These are phyloP conservation scores for Fusarium sp. DNA, from an alignment of 2,329 filamentous ascomycete genomes.

Conservation along the genomic window DNA sequence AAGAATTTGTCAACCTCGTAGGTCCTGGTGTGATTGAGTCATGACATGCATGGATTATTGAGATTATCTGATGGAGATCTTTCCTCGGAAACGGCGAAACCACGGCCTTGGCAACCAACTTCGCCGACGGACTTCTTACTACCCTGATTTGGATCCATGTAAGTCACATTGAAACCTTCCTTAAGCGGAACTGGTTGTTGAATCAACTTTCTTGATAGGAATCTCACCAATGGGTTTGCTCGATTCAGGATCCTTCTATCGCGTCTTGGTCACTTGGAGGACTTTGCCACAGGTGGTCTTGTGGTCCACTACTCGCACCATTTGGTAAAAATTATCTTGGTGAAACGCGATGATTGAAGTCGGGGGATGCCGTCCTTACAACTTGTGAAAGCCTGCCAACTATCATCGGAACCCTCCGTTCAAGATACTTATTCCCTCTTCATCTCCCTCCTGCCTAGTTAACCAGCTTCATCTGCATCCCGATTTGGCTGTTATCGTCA, in stretches of 20 bases:
- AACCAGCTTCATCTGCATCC: background rate
- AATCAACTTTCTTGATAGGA: background rate
- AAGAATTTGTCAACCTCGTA: background rate
- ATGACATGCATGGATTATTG: background rate
- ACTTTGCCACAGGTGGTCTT: background rate
- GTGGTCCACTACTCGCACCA: background rate
- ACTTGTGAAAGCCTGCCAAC: background rate
- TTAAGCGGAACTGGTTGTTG: background rate
- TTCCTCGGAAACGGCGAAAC: background rate
- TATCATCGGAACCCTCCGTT: background rate
- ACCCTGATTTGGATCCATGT: background rate
- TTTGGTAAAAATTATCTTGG: background rate
- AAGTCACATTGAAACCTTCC: background rate
- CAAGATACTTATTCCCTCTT: rapidly evolving
- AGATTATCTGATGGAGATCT: background rate
- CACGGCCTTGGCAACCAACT: background rate
- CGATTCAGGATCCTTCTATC: background rate
- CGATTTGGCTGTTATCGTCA: no score
- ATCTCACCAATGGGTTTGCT: background rate
- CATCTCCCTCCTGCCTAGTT: background rate
- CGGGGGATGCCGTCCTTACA: rapidly evolving
- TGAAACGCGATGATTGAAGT: background rate
- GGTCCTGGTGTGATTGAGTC: background rate
- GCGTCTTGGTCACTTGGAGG: background rate
- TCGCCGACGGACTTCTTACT: background rate